These are phyloP conservation scores for Wilhelminamyces savonicus DNA, from an alignment of 805 yeast species.

Conservation along the genomic window DNA sequence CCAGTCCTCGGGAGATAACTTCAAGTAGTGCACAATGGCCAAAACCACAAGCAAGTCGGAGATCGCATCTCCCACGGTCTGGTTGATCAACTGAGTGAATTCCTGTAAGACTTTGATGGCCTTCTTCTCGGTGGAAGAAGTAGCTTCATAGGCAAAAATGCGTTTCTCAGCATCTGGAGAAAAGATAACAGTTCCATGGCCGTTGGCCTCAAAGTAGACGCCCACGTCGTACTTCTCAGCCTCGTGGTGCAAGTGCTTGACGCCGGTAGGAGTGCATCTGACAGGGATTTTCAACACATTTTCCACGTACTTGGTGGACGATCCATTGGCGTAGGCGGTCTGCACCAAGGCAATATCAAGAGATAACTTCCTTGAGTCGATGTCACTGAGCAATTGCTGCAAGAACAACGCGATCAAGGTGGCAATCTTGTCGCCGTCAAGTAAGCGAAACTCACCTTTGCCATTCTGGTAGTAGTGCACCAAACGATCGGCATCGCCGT, in stretches of 20 bases:
- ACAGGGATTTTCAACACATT: constrained; percentile 67
- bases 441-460: constrained; percentile 39
- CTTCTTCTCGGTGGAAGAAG: constrained; percentile 30
- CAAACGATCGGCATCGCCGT: constrained; percentile 96
- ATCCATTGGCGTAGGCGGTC: constrained; percentile 97
- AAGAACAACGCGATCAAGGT: constrained; percentile 73
- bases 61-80: constrained; percentile 97
- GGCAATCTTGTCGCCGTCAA: constrained; percentile 94
- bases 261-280: constrained; percentile 90
- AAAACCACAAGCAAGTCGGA: constrained; percentile 83
- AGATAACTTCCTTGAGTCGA: constrained; percentile 38
- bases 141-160: constrained; percentile 27
- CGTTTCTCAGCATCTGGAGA: constrained; percentile 41
- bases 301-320: constrained; percentile 68
- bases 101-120: constrained; percentile 51
- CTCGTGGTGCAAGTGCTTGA: constrained; percentile 92
- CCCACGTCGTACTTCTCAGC: constrained; percentile 84
- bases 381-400: constrained; percentile 41
- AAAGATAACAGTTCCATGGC: constrained; percentile 96
- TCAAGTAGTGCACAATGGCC: constrained; percentile 50
- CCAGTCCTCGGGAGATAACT: constrained; percentile 67
- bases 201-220: constrained; percentile 95
- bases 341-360: constrained; percentile 78
- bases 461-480: constrained; percentile 62
- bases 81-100: constrained; percentile 75